A percentile compares a stretch with the other conserved stretches of the same genome.
Conservation (phyloP, 805 yeast genomes). For the Hanseniaspora taiwanica region DNA sequence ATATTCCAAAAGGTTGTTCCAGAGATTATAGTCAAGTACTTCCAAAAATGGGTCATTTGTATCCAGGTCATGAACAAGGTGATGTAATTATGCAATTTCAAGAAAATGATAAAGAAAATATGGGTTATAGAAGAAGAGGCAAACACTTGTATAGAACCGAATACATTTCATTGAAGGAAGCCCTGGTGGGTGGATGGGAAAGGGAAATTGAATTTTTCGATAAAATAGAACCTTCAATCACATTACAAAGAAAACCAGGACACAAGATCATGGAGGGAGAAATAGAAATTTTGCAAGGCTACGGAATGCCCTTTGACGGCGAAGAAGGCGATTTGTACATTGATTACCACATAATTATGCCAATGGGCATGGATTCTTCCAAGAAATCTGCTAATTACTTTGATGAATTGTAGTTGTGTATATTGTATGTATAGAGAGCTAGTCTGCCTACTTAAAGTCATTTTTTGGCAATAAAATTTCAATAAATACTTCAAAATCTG, state of each 20-base stretch:
- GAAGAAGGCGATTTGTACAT: constrained; percentile 42
- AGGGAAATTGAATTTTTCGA: constrained; percentile 58
- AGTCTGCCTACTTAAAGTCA: too few relatives aligned
- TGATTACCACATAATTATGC: constrained; percentile 35
- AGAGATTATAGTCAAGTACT: constrained; percentile 45
- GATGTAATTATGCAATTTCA: constrained; percentile 49
- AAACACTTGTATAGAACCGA: constrained; percentile 70
- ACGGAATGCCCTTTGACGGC: constrained; percentile 70
- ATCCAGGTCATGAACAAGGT: constrained; percentile 76
- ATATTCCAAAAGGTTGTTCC: constrained; percentile 57
- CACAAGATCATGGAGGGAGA: constrained; percentile 49
- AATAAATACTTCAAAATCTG: too few relatives aligned
- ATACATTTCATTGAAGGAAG: constrained; percentile 56
- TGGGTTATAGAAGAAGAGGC: constrained; percentile 82
- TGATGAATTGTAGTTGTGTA: too few relatives aligned
- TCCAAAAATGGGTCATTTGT: constrained; percentile 70
- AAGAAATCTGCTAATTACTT: neutral
- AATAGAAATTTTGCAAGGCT: constrained; percentile 54
- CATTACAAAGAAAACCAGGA: constrained; percentile 38
- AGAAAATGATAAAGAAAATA: constrained; percentile 37
- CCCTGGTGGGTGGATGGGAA: constrained; percentile 70
- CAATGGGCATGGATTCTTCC: constrained; percentile 14
- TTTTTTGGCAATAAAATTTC: too few relatives aligned
- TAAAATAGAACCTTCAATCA: constrained; percentile 33
- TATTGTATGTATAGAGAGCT: too few relatives aligned